phyloP scores from a whole-genome alignment of 306 rosid species.

The Carpinus viminea region DNA sequence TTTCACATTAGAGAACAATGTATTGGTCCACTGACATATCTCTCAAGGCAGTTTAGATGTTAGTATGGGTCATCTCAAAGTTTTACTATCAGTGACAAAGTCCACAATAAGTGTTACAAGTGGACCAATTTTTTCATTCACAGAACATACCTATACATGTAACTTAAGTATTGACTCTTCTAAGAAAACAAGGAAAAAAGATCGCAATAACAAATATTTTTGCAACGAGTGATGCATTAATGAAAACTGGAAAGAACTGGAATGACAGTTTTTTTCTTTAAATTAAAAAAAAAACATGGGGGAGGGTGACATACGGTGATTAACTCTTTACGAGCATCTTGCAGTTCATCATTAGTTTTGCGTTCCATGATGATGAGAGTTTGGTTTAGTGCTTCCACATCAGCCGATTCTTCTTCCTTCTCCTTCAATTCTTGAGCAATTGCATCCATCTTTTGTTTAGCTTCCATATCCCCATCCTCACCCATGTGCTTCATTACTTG shows the following conservation, averaged over 20 bases:
- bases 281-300: no score
- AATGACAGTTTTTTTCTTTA: no score
- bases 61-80: not conserved
- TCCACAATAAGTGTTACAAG: not conserved
- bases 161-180: not conserved
- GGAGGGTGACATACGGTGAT: constrained; percentile 39
- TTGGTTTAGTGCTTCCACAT: constrained; percentile 43
- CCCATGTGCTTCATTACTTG: constrained; percentile 70
- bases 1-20: not conserved
- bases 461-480: constrained; percentile 52
- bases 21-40: not conserved
- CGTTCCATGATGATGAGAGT: constrained; percentile 59
- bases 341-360: constrained; percentile 72
- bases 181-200: not conserved
- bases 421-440: constrained; percentile 45
- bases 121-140: not conserved
- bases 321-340: constrained; percentile 77
- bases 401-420: constrained; percentile 60
- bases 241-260: not conserved
- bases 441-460: constrained; percentile 52
- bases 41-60: not conserved
- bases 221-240: not conserved
- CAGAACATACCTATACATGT: not conserved
- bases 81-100: not conserved
- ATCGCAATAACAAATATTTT: not conserved